Conservation (phyloP, 2,329 filamentous ascomycete genomes). For the Fusarium xylarioides region DNA sequence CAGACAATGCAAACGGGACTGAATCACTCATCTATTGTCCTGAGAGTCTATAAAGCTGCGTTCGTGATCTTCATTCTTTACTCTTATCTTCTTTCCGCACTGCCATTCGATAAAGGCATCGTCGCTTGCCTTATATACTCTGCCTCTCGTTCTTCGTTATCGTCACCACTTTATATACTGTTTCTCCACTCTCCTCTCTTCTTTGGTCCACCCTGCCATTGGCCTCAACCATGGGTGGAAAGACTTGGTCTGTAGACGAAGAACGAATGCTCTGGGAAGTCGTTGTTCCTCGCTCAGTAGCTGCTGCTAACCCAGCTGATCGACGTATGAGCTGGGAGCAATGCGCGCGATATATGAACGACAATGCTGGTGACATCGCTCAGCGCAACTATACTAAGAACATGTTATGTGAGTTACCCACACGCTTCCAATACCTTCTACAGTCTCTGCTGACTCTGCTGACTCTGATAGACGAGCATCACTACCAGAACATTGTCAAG, state of each 20-base stretch:
- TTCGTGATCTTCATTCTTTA: background rate
- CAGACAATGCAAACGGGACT: constrained; percentile 22
- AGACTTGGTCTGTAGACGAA: constrained; percentile 58
- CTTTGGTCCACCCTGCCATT: background rate
- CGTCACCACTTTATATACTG: background rate
- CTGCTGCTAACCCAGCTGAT: constrained; percentile 38
- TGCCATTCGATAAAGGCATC: background rate
- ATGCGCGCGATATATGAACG: constrained; percentile 52
- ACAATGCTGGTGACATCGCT: constrained; percentile 45
- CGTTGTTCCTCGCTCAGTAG: constrained; percentile 50
- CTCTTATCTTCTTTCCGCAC: constrained; percentile 6
- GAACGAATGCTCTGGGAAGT: constrained; percentile 60
- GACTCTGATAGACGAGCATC: constrained; percentile 54
- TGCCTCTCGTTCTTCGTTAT: background rate
- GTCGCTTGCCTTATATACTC: constrained; percentile 11
- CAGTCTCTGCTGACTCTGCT: constrained; percentile 16
- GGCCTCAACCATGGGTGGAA: constrained; percentile 57
- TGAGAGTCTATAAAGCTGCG: constrained; percentile 32
- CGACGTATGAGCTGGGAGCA: constrained; percentile 48
- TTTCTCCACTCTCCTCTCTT: background rate
- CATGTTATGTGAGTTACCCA: constrained; percentile 47
- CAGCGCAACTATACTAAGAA: constrained; percentile 52
- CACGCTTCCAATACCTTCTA: background rate
- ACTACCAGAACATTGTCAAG: constrained; percentile 55
- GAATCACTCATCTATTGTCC: constrained; percentile 38